These are phyloP conservation scores for Botrytis byssoidea DNA, from an alignment of 2,329 filamentous ascomycete species.

Conservation along the genomic window DNA sequence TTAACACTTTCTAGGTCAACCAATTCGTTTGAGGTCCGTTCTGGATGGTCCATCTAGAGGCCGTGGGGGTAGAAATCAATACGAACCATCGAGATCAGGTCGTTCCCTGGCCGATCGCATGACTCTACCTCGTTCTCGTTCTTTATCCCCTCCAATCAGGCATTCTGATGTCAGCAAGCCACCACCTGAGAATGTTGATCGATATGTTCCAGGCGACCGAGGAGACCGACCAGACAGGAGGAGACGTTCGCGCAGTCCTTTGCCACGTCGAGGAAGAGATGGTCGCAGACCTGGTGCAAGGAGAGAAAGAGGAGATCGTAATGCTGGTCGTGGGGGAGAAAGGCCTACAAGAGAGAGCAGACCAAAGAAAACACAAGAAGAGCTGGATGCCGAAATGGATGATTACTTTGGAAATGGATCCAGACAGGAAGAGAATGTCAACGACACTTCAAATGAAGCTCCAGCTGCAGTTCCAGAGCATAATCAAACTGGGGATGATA, in stretches of 20 bases:
- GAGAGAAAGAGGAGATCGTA: constrained; percentile 41
- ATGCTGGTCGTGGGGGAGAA: constrained; percentile 44
- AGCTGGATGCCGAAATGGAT: constrained; percentile 94
- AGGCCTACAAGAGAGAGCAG: constrained; percentile 49
- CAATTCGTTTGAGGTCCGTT: constrained; percentile 71
- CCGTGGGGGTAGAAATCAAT: constrained; percentile 51
- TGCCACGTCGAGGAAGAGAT: constrained; percentile 49
- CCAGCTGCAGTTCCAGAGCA: constrained; percentile 35
- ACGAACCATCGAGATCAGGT: constrained; percentile 54
- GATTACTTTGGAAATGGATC: constrained; percentile 70
- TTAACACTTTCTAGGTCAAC: constrained; percentile 57
- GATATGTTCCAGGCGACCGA: constrained; percentile 40
- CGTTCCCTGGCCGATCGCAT: constrained; percentile 61
- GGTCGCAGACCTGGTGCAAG: constrained; percentile 52
- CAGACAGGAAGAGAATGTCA: constrained; percentile 39
- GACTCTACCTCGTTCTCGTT: constrained; percentile 61
- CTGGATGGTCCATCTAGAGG: constrained; percentile 47
- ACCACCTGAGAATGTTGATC: constrained; percentile 39
- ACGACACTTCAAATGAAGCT: constrained; percentile 36
- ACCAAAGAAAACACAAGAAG: constrained; percentile 82
- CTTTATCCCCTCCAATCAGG: constrained; percentile 48
- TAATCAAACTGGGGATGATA: constrained; percentile 49
- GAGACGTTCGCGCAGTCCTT: constrained; percentile 59
- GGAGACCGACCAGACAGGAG: constrained; percentile 6
- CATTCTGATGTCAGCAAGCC: constrained; percentile 39